Conservation (phyloP, 768 basidiomycete species). For the Amylocystis lapponica region DNA sequence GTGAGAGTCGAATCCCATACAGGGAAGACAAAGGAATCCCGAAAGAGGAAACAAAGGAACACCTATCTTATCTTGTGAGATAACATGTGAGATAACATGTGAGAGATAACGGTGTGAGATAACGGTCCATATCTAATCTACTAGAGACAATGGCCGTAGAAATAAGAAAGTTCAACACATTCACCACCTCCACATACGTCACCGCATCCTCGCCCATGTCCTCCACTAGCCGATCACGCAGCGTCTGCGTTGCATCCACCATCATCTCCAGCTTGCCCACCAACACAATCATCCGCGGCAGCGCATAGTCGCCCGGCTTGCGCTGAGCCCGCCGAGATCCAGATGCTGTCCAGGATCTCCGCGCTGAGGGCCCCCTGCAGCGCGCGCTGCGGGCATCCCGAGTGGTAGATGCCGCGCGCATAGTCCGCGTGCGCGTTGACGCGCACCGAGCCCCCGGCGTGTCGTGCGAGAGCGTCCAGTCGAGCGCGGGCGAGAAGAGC, state of each 20-base stretch:
- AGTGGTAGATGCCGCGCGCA: slow-evolving; percentile 8
- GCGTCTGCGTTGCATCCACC: slow-evolving; percentile 33
- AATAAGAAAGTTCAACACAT: slow-evolving; percentile 3
- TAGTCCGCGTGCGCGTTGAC: slow-evolving; percentile 25
- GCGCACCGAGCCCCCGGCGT: slow-evolving; percentile 4
- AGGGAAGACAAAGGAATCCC: too few species aligned
- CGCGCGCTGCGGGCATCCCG: too few species aligned
- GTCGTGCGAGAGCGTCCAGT: slow-evolving; percentile 29
- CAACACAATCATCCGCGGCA: slow-evolving; percentile 53
- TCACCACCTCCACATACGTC: slow-evolving; percentile 2
- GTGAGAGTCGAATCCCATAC: too few species aligned
- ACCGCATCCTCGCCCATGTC: slow-evolving; percentile 17
- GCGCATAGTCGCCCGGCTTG: slow-evolving; percentile 27
- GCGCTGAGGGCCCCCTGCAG: too few species aligned
- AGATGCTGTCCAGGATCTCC: too few species aligned
- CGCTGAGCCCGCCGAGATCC: slow-evolving; percentile 54
- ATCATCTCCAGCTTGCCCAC: slow-evolving; percentile 53
- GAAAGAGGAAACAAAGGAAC: too few species aligned
- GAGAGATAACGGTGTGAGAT: too few species aligned
- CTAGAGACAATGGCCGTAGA: too few species aligned
- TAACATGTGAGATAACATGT: too few species aligned
- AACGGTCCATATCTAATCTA: too few species aligned
- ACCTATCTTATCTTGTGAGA: too few species aligned
- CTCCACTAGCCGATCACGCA: slow-evolving; percentile 17
- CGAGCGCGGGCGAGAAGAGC: slow-evolving; percentile 28